These are phyloP conservation scores for Bipolaris gigantea DNA, from an alignment of 2,329 filamentous ascomycete species.

Conservation along the genomic window DNA sequence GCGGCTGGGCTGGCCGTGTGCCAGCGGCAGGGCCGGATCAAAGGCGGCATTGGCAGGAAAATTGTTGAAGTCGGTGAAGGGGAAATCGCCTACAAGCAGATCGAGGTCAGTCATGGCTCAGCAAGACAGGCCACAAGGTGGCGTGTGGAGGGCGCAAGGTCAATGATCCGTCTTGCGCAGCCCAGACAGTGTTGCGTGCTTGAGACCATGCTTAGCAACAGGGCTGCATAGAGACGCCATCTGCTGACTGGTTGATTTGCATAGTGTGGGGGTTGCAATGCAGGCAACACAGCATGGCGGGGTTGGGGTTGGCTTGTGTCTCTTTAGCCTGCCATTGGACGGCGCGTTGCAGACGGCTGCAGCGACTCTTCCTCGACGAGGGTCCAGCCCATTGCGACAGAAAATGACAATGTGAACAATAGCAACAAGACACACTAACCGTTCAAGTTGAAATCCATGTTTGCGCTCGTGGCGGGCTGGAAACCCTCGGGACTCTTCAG, in stretches of 20 bases:
- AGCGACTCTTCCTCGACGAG: slow-evolving; percentile 12
- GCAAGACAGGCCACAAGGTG: slow-evolving; percentile 4
- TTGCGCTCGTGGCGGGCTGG: slow-evolving; percentile 24
- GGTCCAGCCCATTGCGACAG: slow-evolving; percentile 11
- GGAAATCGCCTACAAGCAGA: slow-evolving; percentile 47
- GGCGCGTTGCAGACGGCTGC: slow-evolving; percentile 14
- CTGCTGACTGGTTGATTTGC: slow-evolving; percentile 30
- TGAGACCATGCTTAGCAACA: slow-evolving; percentile 22
- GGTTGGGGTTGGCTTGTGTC: slow-evolving; percentile 25
- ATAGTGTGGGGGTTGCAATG: slow-evolving; percentile 33
- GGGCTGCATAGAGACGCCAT: slow-evolving; percentile 21
- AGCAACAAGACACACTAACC: slow-evolving; percentile 28
- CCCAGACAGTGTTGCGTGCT: slow-evolving; percentile 44
- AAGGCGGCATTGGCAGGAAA: slow-evolving; percentile 40
- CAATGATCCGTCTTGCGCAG: slow-evolving; percentile 16
- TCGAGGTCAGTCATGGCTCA: slow-evolving; percentile 42
- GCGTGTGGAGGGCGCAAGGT: slow-evolving; percentile 11
- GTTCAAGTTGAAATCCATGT: slow-evolving; percentile 42
- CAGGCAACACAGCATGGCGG: slow-evolving; percentile 30
- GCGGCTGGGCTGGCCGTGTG: slow-evolving; percentile 29
- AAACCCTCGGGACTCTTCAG: slow-evolving; percentile 16
- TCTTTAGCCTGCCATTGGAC: slow-evolving; percentile 27
- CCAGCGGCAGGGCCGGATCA: slow-evolving; percentile 37
- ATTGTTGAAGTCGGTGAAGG: slow-evolving; percentile 51
- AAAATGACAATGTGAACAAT: slow-evolving; percentile 12